A percentile compares a stretch with the other conserved stretches of the same genome.
These are phyloP conservation scores for Copromyces sp. DNA, from an alignment of 495 filamentous ascomycete genomes.

Conservation along the genomic window DNA sequence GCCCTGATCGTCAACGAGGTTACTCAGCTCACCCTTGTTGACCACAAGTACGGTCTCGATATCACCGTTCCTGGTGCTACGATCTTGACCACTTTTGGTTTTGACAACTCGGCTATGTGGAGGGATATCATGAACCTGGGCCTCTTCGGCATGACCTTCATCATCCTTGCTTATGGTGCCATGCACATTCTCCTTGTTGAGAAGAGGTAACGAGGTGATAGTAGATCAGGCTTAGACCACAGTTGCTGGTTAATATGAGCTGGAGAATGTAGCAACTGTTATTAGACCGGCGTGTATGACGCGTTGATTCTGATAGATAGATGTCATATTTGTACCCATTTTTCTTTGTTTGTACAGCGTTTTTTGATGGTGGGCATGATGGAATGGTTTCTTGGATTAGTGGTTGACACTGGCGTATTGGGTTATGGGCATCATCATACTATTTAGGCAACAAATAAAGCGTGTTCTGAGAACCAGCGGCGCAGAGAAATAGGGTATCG, in stretches of 20 bases:
- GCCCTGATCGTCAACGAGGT: slow-evolving; percentile 97
- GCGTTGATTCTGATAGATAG: neutral
- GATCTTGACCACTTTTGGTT: slow-evolving; percentile 89
- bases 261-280: neutral
- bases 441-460: neutral
- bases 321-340: neutral
- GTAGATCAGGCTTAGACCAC: neutral
- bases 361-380: neutral
- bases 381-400: neutral
- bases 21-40: slow-evolving; percentile 74
- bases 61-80: slow-evolving; percentile 93
- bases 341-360: neutral
- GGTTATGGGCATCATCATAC: neutral
- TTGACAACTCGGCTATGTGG: slow-evolving; percentile 78
- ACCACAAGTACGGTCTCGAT: slow-evolving; percentile 89
- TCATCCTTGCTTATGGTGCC: slow-evolving; percentile 79
- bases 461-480: neutral
- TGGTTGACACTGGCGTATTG: neutral
- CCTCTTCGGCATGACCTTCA: slow-evolving; percentile 71
- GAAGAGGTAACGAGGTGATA: slow-evolving; percentile 48
- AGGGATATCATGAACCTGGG: slow-evolving; percentile 71
- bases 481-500: neutral
- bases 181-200: slow-evolving; percentile 94
- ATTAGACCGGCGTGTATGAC: neutral
- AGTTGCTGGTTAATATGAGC: neutral